These are phyloP conservation scores for Podospora didyma DNA, from an alignment of 495 filamentous ascomycete genomes.

Conservation along the genomic window DNA sequence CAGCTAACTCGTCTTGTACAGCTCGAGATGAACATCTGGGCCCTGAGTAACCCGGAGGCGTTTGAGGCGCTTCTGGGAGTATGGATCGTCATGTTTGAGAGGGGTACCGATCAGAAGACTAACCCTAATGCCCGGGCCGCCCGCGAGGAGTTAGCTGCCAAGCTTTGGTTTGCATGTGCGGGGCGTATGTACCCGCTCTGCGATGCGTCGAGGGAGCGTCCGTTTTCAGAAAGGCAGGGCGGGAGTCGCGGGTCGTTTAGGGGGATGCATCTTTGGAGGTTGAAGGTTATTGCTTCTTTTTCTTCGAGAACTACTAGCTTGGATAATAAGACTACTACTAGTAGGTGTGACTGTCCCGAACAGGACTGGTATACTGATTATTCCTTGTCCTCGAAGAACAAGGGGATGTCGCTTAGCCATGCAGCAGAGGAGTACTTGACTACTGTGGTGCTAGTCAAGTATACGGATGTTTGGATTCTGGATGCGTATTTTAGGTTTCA, in stretches of 20 bases:
- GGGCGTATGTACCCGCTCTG: neutral
- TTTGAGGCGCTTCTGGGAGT: neutral
- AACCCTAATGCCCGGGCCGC: neutral
- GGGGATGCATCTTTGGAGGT: neutral
- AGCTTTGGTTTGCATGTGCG: neutral
- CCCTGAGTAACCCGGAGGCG: neutral
- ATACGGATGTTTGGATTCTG: too few species aligned
- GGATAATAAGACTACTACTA: too few species aligned
- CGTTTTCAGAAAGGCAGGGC: neutral
- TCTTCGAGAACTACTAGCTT: too few species aligned
- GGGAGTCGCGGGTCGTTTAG: neutral
- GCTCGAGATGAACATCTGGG: neutral
- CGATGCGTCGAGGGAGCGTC: neutral
- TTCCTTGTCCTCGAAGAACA: too few species aligned
- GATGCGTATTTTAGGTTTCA: too few species aligned
- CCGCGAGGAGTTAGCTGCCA: neutral
- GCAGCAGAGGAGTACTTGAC: neutral
- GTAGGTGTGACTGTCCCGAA: too few species aligned
- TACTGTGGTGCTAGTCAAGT: neutral
- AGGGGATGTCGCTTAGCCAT: too few species aligned
- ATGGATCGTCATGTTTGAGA: neutral
- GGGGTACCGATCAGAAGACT: neutral
- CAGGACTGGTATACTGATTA: too few species aligned
- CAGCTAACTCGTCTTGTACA: neutral
- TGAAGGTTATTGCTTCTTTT: neutral